Percentiles rank a stretch among this genome's conserved stretches.
Evolutionary conservation across 2,329 filamentous ascomycete species (phyloP).

Genomic region (Diaporthe amygdali): DNA sequence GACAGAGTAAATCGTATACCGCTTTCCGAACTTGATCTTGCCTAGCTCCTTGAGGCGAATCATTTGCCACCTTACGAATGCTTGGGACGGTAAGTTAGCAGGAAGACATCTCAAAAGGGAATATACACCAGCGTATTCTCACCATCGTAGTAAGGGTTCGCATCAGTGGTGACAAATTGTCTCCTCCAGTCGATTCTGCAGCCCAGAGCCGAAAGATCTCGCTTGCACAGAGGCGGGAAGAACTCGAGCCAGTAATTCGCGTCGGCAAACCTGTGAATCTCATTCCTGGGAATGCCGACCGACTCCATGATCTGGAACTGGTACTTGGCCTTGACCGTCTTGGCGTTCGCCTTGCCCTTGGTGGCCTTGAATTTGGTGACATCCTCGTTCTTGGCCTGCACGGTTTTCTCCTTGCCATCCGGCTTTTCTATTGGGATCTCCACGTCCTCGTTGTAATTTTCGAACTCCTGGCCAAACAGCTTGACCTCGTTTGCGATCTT

Average conservation of each 20-base stretch:
- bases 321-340: constrained; percentile 93
- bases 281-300: constrained; percentile 82
- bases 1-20: constrained; percentile 89
- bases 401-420: constrained; percentile 67
- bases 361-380: constrained; percentile 90
- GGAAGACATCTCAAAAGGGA: not conserved
- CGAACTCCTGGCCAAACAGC: constrained; percentile 86
- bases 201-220: constrained; percentile 83
- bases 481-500: constrained; percentile 91
- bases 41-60: constrained; percentile 84
- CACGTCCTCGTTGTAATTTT: constrained; percentile 71
- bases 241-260: constrained; percentile 89
- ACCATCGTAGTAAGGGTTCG: constrained; percentile 92
- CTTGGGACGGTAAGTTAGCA: not conserved
- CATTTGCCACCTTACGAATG: constrained; percentile 98
- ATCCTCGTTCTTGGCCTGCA: constrained; percentile 69
- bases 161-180: constrained; percentile 92
- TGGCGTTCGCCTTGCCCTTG: constrained; percentile 90
- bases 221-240: constrained; percentile 83
- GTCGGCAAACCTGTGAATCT: constrained; percentile 93
- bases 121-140: not conserved
- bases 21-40: constrained; percentile 90
- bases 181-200: constrained; percentile 92
- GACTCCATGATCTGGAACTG: constrained; percentile 91
- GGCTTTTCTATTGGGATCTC: constrained; percentile 55